A percentile compares a stretch with the other conserved stretches of the same genome.
phyloP scores from a whole-genome alignment of 169 alveolate genomes.

The Cryptosporidium ryanae region DNA sequence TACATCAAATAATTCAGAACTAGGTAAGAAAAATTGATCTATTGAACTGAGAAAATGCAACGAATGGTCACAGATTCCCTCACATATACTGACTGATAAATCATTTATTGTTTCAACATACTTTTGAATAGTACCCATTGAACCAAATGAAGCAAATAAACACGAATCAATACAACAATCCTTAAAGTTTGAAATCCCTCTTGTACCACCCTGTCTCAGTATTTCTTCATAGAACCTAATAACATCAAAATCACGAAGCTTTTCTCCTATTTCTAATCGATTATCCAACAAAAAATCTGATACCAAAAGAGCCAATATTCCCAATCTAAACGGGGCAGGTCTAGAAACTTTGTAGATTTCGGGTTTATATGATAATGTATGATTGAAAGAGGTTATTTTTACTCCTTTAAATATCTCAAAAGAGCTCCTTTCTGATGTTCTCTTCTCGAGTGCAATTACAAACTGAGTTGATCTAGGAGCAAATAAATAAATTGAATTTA shows the following conservation, averaged over 20 bases:
- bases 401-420: background rate
- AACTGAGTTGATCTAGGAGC: too few species aligned
- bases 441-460: background rate
- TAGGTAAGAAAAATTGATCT: slow-evolving; percentile 55
- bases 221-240: slow-evolving; percentile 37
- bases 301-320: slow-evolving; percentile 32
- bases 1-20: slow-evolving; percentile 37
- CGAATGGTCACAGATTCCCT: slow-evolving; percentile 31
- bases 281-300: slow-evolving; percentile 35
- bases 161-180: slow-evolving; percentile 32
- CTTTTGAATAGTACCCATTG: background rate
- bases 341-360: slow-evolving; percentile 5
- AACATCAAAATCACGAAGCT: slow-evolving; percentile 40
- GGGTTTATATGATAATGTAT: slow-evolving; percentile 19
- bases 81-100: slow-evolving; percentile 10
- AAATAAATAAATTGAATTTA: too few species aligned
- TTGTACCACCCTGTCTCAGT: slow-evolving; percentile 51
- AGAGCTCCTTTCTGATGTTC: background rate
- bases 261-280: slow-evolving; percentile 1
- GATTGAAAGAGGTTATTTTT: background rate
- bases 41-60: slow-evolving; percentile 25
- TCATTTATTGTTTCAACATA: background rate
- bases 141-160: slow-evolving; percentile 1
- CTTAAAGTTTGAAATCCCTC: slow-evolving; percentile 11
- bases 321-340: slow-evolving; percentile 70